Base-by-base conservation (phyloP, 78 protist genomes). In the Planoprotostelium fungivorum region DNA sequence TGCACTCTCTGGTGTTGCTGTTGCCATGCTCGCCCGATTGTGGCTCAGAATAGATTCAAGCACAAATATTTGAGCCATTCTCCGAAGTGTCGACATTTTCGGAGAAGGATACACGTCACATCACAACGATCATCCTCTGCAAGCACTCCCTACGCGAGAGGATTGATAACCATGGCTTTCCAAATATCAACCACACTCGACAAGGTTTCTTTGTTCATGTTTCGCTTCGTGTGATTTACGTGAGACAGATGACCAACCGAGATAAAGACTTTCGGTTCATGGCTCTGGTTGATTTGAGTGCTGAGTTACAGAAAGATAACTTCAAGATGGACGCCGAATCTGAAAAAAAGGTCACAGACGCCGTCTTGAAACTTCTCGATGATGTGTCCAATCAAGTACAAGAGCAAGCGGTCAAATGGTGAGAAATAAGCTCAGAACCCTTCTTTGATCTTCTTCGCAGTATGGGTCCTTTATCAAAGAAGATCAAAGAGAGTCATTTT, bases 361-460 rank as follows among this genome's bases (percentile, higher is more conserved):
- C 89, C 35, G 73, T 90, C 36, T 39, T 94, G 73, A 29, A 85
- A 25, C 86, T 94, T 0, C 84, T 92, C 38, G 89, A 37, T 38
- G 94, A 91, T 63, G 39, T 34, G n/a, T 93, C 96, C 5, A 89
- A 90, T 83, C 88, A 94, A 88, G 94, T 94, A 34, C 96, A 91
- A 86, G 96, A 89, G 73, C 92, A 91, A 38, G 94, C 93, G 86
- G 96, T 94, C 63, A 91, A 94, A 88, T 94, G 96, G 96, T 89
- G 91, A n/a, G 1, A 23, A n/a, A 29, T 88, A 34, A 25, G 36
- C 5, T 84, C 1, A 35, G 1, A 38, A 31, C 38, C 31, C 28
- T 88, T 37, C 35, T 85, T 1, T 86, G 36, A 36, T 1, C 34
- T 36, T 29, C 35, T 10, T 28, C 16, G 34, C n/a, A 91, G 94